Evolutionary conservation across 257 asterid genomes (phyloP).

Genomic region (Solanum lycopersicoides): DNA sequence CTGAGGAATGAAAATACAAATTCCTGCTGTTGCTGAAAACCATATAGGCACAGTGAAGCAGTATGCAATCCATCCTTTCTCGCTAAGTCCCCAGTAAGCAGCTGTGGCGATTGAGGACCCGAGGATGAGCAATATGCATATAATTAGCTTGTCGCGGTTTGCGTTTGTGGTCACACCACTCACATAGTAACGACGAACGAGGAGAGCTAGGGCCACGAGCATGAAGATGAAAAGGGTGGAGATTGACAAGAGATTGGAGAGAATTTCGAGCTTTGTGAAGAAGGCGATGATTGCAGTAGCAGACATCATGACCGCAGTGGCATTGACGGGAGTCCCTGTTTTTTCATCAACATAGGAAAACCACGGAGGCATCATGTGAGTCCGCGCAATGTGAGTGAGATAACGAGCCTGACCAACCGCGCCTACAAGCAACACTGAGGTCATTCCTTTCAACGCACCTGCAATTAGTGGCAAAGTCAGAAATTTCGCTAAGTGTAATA

Average conservation of each 20-base stretch:
- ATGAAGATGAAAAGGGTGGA: constrained; percentile 50
- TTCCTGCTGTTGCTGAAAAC: constrained; percentile 31
- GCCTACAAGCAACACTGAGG: constrained; percentile 46
- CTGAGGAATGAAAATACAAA: constrained; percentile 26
- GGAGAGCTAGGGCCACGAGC: constrained; percentile 50
- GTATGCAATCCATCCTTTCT: constrained; percentile 31
- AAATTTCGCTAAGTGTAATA: neutral
- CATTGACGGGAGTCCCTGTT: constrained; percentile 57
- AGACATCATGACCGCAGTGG: constrained; percentile 36
- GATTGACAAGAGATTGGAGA: constrained; percentile 42
- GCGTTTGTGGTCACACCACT: constrained; percentile 27
- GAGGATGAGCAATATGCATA: constrained; percentile 18
- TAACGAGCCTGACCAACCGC: constrained; percentile 74
- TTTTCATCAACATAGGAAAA: constrained; percentile 42
- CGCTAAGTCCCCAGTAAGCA: constrained; percentile 35
- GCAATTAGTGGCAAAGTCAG: neutral
- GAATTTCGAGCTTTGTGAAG: constrained; percentile 41
- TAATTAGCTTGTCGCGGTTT: constrained; percentile 36
- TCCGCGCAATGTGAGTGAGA: constrained; percentile 56
- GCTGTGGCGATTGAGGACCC: constrained; percentile 38
- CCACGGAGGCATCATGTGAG: constrained; percentile 77
- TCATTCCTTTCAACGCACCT: constrained; percentile 68
- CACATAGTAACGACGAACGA: constrained; percentile 42
- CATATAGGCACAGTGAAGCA: constrained; percentile 43
- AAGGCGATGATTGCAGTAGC: constrained; percentile 49